Evolutionary conservation across 306 rosid genomes (phyloP).

Genomic region (Parietaria judaica): DNA sequence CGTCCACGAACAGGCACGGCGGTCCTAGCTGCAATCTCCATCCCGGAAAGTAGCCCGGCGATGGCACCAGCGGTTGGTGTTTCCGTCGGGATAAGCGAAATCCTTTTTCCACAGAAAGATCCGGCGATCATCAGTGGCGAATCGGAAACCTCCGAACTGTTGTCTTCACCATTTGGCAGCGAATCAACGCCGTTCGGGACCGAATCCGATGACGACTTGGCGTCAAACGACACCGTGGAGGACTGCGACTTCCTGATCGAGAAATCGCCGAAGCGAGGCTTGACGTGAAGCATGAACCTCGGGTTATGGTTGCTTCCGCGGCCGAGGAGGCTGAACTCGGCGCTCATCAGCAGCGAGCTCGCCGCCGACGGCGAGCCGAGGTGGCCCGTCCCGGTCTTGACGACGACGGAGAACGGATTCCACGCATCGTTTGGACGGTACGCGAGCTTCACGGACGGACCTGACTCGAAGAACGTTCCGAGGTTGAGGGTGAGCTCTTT

Average conservation of each 20-base stretch:
- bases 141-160: constrained; percentile 31
- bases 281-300: constrained; percentile 76
- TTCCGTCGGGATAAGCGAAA: constrained; percentile 17
- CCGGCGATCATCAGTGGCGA: constrained; percentile 26
- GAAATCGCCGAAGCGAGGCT: constrained; percentile 79
- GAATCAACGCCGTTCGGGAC: constrained; percentile 16
- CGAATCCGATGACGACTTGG: not conserved
- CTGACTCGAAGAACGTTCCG: constrained; percentile 63
- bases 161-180: constrained; percentile 13
- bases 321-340: constrained; percentile 55
- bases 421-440: constrained; percentile 65
- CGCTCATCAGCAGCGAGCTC: constrained; percentile 70
- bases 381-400: constrained; percentile 66
- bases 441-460: constrained; percentile 47
- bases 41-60: constrained; percentile 43
- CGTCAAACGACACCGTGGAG: constrained; percentile 31
- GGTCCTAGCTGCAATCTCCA: constrained; percentile 65
- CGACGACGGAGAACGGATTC: constrained; percentile 63
- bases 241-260: constrained; percentile 74
- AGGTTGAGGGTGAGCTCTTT: constrained; percentile 78
- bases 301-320: constrained; percentile 35
- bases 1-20: constrained; percentile 42
- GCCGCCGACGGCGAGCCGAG: constrained; percentile 58
- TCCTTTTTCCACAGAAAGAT: constrained; percentile 27
- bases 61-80: constrained; percentile 25